Base-by-base conservation (phyloP, 208 protist species). In the Trypanosoma vivax region DNA sequence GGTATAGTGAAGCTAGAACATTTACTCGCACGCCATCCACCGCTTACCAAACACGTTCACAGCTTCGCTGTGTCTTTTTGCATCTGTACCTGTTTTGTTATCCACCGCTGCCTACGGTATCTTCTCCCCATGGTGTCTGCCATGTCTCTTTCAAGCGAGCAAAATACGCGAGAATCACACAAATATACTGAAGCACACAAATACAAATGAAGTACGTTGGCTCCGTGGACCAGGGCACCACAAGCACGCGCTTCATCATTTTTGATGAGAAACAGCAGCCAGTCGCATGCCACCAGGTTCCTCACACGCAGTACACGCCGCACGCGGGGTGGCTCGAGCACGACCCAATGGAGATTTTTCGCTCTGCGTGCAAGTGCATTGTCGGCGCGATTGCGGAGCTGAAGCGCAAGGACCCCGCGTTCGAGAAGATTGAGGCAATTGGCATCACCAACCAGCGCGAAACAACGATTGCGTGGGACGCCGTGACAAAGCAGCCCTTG, bases 401-500 rank as follows among this genome's bases (percentile, higher is more conserved):
- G 18, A 50, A 70, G 11, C 19, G 41, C 24, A 83, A 67, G 48
- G 62, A 74, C 28, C 34, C 68, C 13, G 52, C 59, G 43, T 90
- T 77, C 51, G 56, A 50, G 16, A 68, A 66, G 25, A 49, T 88
- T n/a, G 73, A 76, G 24, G 74, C 61, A 10, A 75, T 96, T 42
- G 97, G 97, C 18, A 94, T 99, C 41, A 99, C 98, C 23, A 99
- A 99, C 72, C 98, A 99, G 71, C 83, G 98, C 31, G 98, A 99
- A 70, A 99, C 97, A 7, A 89, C 92, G 1, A 73, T 99, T 14
- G 87, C 97, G n/a, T 99, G 98, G 98, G 97, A 99, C 63, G 68
- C 73, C 41, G 50, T 53, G 14, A 98, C 95, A 0, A 94, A 95
- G 9, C 65, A 87, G 50, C 96, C 97, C 6, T 72, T 99, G 5